Conservation (phyloP, 768 basidiomycete genomes). For the Amanita fuliginea region DNA sequence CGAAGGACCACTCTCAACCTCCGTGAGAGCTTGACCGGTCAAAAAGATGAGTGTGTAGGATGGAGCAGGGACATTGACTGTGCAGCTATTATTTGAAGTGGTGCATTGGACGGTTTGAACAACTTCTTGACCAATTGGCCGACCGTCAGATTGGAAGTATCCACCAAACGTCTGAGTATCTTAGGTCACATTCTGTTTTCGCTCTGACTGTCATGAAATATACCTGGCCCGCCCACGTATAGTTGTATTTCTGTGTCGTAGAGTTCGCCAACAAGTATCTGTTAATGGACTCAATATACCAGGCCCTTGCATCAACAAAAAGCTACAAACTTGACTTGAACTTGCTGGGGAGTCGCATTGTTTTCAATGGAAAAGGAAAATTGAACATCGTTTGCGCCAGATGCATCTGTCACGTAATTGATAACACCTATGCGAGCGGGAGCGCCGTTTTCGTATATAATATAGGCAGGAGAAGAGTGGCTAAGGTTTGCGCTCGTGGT, state of each 20-base stretch:
- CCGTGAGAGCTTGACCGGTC: slow-evolving; percentile 24
- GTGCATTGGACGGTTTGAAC: slow-evolving; percentile 56
- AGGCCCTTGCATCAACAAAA: slow-evolving; percentile 8
- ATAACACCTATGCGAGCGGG: slow-evolving; percentile 55
- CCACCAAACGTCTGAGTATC: slow-evolving; percentile 44
- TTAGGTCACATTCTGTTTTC: not conserved
- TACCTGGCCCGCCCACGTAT: slow-evolving; percentile 74
- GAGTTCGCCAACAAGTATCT: slow-evolving; percentile 49
- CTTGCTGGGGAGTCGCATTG: slow-evolving; percentile 40
- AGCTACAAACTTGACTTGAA: slow-evolving; percentile 44
- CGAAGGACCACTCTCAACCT: slow-evolving; percentile 18
- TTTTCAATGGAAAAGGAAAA: slow-evolving; percentile 30
- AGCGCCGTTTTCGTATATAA: slow-evolving; percentile 59
- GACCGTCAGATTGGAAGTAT: slow-evolving; percentile 56
- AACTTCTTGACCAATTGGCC: slow-evolving; percentile 40
- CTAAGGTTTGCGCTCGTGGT: slow-evolving; percentile 38
- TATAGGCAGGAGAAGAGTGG: slow-evolving; percentile 54
- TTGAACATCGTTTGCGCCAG: slow-evolving; percentile 44
- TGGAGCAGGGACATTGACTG: slow-evolving; percentile 55
- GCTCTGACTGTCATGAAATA: slow-evolving; percentile 6
- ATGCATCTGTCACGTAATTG: slow-evolving; percentile 57
- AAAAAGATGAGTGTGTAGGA: slow-evolving; percentile 72
- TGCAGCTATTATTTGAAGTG: slow-evolving; percentile 38
- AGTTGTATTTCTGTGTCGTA: slow-evolving; percentile 50
- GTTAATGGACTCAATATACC: not conserved